phyloP scores from a whole-genome alignment of 495 filamentous ascomycete species.

The Penicillium paxilli region DNA sequence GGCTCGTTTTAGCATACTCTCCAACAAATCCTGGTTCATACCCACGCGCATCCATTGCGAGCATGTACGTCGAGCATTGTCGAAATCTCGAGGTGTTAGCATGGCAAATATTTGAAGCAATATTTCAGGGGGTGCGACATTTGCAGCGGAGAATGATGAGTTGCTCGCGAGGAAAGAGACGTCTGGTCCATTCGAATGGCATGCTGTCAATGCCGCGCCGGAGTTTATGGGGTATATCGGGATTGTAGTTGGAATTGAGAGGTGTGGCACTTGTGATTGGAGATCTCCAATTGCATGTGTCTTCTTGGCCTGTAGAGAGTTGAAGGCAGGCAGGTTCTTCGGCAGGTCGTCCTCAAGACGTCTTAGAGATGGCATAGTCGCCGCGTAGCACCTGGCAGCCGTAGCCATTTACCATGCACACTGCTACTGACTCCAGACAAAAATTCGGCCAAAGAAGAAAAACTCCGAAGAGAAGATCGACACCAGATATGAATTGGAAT shows the following conservation, averaged over 20 bases:
- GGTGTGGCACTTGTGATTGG: background rate
- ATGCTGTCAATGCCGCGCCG: background rate
- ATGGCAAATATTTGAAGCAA: slow-evolving; percentile 58
- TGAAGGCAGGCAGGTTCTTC: background rate
- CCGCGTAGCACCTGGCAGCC: background rate
- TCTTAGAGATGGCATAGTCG: slow-evolving; percentile 22
- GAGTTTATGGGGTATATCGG: background rate
- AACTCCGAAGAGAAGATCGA: too few relatives aligned
- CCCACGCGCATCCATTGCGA: slow-evolving; percentile 65
- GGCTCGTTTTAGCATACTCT: slow-evolving; percentile 53
- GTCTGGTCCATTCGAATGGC: background rate
- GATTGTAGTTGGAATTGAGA: background rate
- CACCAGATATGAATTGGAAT: too few relatives aligned
- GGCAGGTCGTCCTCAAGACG: slow-evolving; percentile 9
- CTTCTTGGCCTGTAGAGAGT: background rate
- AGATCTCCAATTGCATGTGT: too few relatives aligned
- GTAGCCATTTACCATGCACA: slow-evolving; percentile 2
- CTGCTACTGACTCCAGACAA: too few relatives aligned
- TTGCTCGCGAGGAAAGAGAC: background rate
- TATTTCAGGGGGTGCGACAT: slow-evolving; percentile 59
- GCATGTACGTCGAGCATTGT: slow-evolving; percentile 66
- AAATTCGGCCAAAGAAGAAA: too few relatives aligned
- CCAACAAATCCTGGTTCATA: slow-evolving; percentile 53
- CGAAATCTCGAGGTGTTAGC: slow-evolving; percentile 61
- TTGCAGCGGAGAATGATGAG: slow-evolving; percentile 27